Conservation (phyloP, 345 rosid species). For the Eucalyptus cloeziana region DNA sequence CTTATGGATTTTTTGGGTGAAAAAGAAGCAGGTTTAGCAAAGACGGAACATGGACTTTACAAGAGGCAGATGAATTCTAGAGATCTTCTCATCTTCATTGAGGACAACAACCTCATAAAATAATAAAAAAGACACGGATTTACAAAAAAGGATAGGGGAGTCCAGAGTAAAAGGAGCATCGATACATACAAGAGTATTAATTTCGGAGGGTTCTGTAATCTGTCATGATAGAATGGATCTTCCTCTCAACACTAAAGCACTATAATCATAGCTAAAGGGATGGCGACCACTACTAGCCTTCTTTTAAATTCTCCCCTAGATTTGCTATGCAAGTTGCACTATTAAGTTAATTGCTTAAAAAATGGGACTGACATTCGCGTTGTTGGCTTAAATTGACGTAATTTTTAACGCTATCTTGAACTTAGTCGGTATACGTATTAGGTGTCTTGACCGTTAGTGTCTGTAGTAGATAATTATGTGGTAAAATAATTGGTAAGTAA, state of each 20-base stretch:
- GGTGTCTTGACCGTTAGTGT: neutral
- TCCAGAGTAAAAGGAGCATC: neutral
- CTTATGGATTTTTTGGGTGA: neutral
- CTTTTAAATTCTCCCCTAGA: neutral
- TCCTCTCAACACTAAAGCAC: too few relatives aligned
- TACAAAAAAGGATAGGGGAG: neutral
- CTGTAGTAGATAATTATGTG: too few relatives aligned
- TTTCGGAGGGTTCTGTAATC: neutral
- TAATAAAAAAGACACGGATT: neutral
- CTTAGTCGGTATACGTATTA: too few relatives aligned
- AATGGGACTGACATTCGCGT: neutral
- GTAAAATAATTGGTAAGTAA: too few relatives aligned
- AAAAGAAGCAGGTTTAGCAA: neutral
- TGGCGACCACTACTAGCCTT: neutral
- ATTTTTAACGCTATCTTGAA: neutral
- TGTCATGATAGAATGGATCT: too few relatives aligned
- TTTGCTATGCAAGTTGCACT: neutral
- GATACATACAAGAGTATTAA: neutral
- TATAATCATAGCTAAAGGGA: neutral
- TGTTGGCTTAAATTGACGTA: neutral
- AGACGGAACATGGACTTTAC: neutral
- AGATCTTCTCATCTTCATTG: neutral
- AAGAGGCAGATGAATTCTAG: neutral
- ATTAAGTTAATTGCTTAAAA: neutral
- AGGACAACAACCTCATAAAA: neutral